Conservation (phyloP, 2,329 filamentous ascomycete species). For the Thielaviopsis ethacetica region DNA sequence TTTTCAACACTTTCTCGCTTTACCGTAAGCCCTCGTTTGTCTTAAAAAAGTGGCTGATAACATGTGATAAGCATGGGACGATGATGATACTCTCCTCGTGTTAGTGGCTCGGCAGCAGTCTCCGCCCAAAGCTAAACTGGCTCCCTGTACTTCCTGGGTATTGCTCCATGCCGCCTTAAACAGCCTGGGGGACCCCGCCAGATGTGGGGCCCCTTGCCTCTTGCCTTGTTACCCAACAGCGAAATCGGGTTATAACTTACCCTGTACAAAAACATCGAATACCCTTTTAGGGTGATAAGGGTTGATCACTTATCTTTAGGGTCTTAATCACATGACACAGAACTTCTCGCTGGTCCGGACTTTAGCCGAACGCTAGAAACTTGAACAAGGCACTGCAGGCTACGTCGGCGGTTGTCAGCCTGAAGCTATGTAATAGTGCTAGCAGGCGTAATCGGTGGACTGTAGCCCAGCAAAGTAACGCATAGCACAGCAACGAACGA, state of each 20-base stretch:
- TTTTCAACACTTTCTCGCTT: no score
- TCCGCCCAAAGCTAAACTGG: slow-evolving; percentile 1
- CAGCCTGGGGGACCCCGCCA: no score
- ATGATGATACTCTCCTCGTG: not conserved
- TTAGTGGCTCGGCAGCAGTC: not conserved
- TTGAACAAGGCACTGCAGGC: not conserved
- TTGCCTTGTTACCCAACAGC: not conserved
- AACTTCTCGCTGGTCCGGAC: not conserved
- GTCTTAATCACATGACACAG: not conserved
- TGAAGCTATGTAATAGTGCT: slow-evolving; percentile 7
- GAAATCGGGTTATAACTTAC: no score
- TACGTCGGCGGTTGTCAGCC: slow-evolving; percentile 11
- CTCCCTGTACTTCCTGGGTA: not conserved
- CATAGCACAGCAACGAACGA: not conserved
- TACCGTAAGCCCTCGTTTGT: not conserved
- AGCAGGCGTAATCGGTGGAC: not conserved
- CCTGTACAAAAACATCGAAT: no score
- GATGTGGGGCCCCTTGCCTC: not conserved
- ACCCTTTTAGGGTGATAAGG: not conserved
- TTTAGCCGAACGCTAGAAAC: slow-evolving; percentile 1
- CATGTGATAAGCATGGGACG: not conserved
- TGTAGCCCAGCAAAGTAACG: not conserved
- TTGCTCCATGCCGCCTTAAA: not conserved
- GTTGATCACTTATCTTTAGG: not conserved
- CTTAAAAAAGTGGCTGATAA: not conserved